phyloP scores from a whole-genome alignment of 768 basidiomycete species.

The Tephrocybe rancida region DNA sequence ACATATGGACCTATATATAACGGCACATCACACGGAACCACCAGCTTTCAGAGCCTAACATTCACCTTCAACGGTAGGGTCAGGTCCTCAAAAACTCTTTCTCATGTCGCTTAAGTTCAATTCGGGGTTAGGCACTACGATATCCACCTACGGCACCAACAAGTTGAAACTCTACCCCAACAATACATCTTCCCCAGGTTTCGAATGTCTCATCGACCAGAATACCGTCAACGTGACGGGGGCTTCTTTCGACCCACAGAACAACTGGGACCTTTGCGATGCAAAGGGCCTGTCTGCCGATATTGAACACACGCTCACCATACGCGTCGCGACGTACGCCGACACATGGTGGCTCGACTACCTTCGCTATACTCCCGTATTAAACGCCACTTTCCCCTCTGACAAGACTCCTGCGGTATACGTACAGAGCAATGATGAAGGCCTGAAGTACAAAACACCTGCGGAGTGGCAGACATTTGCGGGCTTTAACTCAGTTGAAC shows the following conservation, averaged over 20 bases:
- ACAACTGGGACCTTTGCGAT: constrained; percentile 2
- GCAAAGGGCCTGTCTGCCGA: not conserved
- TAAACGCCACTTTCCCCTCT: not conserved
- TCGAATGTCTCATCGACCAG: not conserved
- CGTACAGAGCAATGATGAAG: not conserved
- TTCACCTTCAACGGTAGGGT: not conserved
- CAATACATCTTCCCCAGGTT: not conserved
- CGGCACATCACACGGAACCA: not conserved
- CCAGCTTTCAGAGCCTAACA: not conserved
- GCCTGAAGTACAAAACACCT: not conserved
- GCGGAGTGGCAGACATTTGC: not conserved
- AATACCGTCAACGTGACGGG: not conserved
- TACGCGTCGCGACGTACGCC: not conserved
- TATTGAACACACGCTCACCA: not conserved
- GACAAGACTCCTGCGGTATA: not conserved
- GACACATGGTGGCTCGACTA: constrained; percentile 2
- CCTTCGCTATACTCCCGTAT: not conserved
- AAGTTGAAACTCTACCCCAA: not conserved
- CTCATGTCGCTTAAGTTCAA: too few relatives aligned
- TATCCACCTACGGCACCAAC: constrained; percentile 2
- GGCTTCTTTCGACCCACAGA: not conserved
- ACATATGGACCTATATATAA: not conserved
- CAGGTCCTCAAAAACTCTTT: not conserved
- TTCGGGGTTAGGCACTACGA: not conserved
- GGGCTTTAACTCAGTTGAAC: not conserved